Base-by-base conservation (phyloP, 75 land plant species). In the Cunninghamia lanceolata region DNA sequence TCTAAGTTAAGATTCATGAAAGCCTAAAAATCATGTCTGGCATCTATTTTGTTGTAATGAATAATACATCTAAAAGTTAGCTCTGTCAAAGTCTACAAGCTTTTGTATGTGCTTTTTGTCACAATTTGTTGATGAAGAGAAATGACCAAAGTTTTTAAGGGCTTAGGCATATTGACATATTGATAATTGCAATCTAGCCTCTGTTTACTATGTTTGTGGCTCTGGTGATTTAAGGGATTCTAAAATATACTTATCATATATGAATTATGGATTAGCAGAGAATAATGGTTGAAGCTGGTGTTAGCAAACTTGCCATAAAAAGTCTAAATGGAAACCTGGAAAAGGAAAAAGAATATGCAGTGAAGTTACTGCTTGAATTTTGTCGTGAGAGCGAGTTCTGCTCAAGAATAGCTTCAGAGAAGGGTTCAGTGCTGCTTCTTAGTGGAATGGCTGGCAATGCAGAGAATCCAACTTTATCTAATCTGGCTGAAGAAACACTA, bases 401-500 rank as follows among this genome's bases (percentile, higher is more conserved):
- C 81, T 43, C 21, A 38, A 84, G 76, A 80, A 59, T 90, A 79
- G 93, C 92, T 52, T 84, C 84, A 6, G 86, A 87, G 74, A 92
- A 88, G 54, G 93, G 93, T 8, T 87, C 93, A 32, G 14, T 90
- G 70, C 84, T 92, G 63, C 91, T 90, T 86, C 90, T 89, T 35
- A 68, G 88, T 46, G 89, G 89, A 36, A 84, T 90, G 84, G 88
- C 86, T 76, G 91, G 91, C 21, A 82, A 84, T 79, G 59, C 70
- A 34, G 90, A 90, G 59, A 84, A 92, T 86, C 88, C 88, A 75
- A 83, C 83, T 42, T 47, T 92, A 81, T 88, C 93, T 87, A 85
- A 88, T 82, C 71, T 93, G 50, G 94, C 94, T 39, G 94, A 93
- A 70, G 63, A 91, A 81, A 86, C 90, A 10, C 73, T 93, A 52